These are phyloP conservation scores for Inga laurina DNA, from an alignment of 306 rosid species.

Conservation along the genomic window DNA sequence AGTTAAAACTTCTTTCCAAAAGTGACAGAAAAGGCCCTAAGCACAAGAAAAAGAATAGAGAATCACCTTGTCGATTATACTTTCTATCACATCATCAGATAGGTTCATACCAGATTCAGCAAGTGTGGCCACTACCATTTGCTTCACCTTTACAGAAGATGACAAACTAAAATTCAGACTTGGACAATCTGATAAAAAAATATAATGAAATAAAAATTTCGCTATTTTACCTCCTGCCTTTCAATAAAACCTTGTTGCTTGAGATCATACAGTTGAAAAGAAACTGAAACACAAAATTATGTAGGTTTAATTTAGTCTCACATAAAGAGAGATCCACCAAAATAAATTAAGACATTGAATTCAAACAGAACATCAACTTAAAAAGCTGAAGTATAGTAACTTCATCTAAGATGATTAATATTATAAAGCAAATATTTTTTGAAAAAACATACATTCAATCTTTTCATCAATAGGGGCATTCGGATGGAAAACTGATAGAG, in stretches of 20 bases:
- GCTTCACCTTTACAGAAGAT: slow-evolving; percentile 74
- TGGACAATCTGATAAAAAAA: background rate
- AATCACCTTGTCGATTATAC: slow-evolving; percentile 94
- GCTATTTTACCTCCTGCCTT: slow-evolving; percentile 87
- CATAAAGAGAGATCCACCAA: background rate
- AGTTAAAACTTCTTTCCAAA: background rate
- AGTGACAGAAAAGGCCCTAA: background rate
- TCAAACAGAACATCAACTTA: background rate
- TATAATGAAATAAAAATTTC: background rate
- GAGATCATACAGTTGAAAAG: slow-evolving; percentile 96
- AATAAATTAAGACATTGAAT: slow-evolving; percentile 20
- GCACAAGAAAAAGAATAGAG: slow-evolving; percentile 13
- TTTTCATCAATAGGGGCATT: slow-evolving; percentile 95
- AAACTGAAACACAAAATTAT: slow-evolving; percentile 62
- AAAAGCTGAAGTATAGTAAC: background rate
- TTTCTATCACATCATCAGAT: slow-evolving; percentile 94
- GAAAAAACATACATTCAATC: slow-evolving; percentile 71
- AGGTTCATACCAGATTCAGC: slow-evolving; percentile 99
- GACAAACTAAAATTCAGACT: slow-evolving; percentile 8
- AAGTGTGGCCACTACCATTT: slow-evolving; percentile 99
- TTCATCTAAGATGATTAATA: background rate
- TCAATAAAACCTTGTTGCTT: slow-evolving; percentile 98
- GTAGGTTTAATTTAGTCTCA: slow-evolving; percentile 1
- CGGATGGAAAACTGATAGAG: slow-evolving; percentile 95
- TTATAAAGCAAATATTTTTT: background rate